These are phyloP conservation scores for Kwoniella bestiolae DNA, from an alignment of 768 basidiomycete genomes.

Conservation along the genomic window DNA sequence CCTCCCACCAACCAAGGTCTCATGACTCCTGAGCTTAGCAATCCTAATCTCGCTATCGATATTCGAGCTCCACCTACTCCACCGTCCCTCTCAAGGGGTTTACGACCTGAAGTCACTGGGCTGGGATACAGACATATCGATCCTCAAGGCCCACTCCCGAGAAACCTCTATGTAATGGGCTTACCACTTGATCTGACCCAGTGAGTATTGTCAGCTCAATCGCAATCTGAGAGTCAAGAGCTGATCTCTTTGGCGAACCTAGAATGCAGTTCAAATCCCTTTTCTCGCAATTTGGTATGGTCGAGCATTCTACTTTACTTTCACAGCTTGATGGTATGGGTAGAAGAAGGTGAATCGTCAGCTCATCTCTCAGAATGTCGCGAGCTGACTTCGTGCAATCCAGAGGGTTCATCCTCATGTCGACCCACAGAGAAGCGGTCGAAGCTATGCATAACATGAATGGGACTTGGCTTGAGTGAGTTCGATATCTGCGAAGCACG, in stretches of 20 bases:
- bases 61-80: constrained; percentile 17
- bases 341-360: constrained; percentile 30
- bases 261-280: constrained; percentile 40
- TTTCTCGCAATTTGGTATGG: constrained; percentile 36
- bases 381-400: neutral
- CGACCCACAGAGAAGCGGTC: constrained; percentile 40
- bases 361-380: neutral
- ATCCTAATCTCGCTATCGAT: neutral
- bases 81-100: constrained; percentile 1
- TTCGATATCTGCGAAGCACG: neutral
- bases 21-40: constrained; percentile 7
- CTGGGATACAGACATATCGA: constrained; percentile 29
- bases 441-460: constrained; percentile 39
- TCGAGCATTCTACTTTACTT: constrained; percentile 46
- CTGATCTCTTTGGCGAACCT: neutral
- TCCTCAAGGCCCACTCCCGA: constrained; percentile 30
- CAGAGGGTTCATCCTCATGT: constrained; percentile 50
- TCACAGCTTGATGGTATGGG: constrained; percentile 47
- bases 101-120: constrained; percentile 15
- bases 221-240: neutral
- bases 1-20: constrained; percentile 4
- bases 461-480: constrained; percentile 38
- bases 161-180: constrained; percentile 48
- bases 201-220: constrained; percentile 23
- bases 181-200: constrained; percentile 42